Evolutionary conservation across 306 rosid genomes (phyloP), one percentile per base, ranked within the genome.

Genomic region (Rubus parviflorus): DNA sequence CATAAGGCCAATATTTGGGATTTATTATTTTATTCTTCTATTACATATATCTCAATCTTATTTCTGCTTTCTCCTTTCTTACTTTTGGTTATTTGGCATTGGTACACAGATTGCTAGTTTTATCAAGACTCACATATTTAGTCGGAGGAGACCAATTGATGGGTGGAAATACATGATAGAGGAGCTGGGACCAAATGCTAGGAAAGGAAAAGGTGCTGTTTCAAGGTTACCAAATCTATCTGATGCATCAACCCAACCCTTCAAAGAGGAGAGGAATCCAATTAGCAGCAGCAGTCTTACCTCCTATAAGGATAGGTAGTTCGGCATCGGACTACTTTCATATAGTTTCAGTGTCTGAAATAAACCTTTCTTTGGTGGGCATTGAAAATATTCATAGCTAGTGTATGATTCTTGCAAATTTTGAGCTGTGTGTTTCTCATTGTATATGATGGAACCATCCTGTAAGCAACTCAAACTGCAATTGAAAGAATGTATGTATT

Each of bases 111-210:
- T 95, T 66, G 97, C 98, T 75, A 95, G 98, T 88, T 95, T 92
- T 70, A 90, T 92, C 87, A 92, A 95, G 89, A 88, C 95, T 46
- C 97, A 92, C 83, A 90, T 95, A 82, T 95, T 95, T 80, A 95
- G 97, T 83, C 81, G 98, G 76, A 86, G 97, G 81, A 87, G 98
- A 81, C 97, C 98, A 30, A 87, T 92, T 35, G 97, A 95, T 77
- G 98, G 97, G 53, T 92, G 98, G 97, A 95, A 89, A 83, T 92
- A 95, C 88, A 90, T 95, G 98, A 92, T 92, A 80, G 98, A 95
- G 88, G 92, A 89, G 81, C 86, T 95, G 62, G 98, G 98, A 66
- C 98, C 98, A 61, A 95, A 95, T 77, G 97, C 98, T 15, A 88
- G 80, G 91, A 92, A 83, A 88, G 98, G 98, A 53, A 92, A 86